A percentile compares a stretch with the other conserved stretches of the same genome.
Evolutionary conservation across 805 yeast genomes (phyloP).

Genomic region (Metschnikowia vanudenii): DNA sequence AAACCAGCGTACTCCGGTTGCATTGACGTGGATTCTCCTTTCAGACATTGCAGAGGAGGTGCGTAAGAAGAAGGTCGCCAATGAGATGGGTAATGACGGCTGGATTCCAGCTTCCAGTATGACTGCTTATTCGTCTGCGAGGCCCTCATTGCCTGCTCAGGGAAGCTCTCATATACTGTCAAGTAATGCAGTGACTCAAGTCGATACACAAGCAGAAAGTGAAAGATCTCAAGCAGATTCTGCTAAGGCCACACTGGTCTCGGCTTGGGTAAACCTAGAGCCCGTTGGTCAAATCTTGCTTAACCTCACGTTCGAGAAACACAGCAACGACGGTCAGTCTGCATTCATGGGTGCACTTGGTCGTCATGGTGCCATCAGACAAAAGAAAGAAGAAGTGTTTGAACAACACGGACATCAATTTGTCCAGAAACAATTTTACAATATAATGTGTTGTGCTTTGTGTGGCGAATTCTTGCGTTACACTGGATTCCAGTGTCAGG

Average conservation of each 20-base stretch:
- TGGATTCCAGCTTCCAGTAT: conserved; percentile 84
- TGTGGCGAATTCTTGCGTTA: conserved; percentile 94
- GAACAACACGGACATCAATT: conserved; percentile 98
- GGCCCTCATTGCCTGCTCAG: conserved; percentile 5
- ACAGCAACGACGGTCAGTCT: conserved; percentile 34
- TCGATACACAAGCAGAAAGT: neutral
- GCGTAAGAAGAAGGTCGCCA: conserved; percentile 77
- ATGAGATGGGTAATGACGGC: conserved; percentile 67
- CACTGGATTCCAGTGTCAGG: conserved; percentile 84
- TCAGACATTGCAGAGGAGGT: conserved; percentile 93
- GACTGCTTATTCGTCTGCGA: conserved; percentile 5
- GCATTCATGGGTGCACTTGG: conserved; percentile 48
- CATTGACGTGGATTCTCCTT: conserved; percentile 84
- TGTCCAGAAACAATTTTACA: conserved; percentile 91
- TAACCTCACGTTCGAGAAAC: conserved; percentile 75
- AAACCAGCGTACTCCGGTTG: conserved; percentile 75
- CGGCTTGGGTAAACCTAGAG: conserved; percentile 87
- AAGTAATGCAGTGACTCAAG: neutral
- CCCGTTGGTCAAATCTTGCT: conserved; percentile 90
- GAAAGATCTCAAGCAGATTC: conserved; percentile 6
- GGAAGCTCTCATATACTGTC: conserved; percentile 5
- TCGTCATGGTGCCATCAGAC: conserved; percentile 98
- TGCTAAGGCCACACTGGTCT: conserved; percentile 44
- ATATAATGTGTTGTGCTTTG: conserved; percentile 94
- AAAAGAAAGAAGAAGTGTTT: conserved; percentile 83